Percentiles rank a stretch among this genome's conserved stretches.
Evolutionary conservation across 352 stramenopile genomes (phyloP).

Genomic region (Phytophthora fragariaefolia): DNA sequence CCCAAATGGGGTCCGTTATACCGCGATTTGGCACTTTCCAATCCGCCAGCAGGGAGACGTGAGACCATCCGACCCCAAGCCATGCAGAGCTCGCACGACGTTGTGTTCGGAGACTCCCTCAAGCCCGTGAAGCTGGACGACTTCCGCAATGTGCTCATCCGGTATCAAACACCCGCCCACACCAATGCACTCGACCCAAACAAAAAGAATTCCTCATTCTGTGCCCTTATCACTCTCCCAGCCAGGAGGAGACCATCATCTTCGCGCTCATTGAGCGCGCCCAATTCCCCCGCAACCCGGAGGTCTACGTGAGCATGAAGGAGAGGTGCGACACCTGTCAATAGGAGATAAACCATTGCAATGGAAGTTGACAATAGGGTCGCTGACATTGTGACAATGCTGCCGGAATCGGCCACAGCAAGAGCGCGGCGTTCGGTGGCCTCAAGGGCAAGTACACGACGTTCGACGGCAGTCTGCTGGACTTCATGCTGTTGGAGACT

Average conservation of each 20-base stretch:
- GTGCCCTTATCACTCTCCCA: constrained; percentile 23
- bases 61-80: background rate
- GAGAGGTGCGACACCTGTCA: constrained; percentile 48
- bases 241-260: constrained; percentile 99
- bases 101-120: constrained; percentile 70
- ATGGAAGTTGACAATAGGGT: constrained; percentile 3
- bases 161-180: constrained; percentile 30
- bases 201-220: constrained; percentile 6
- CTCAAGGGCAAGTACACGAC: constrained; percentile 88
- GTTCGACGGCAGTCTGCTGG: constrained; percentile 88
- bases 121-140: constrained; percentile 86
- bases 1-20: background rate
- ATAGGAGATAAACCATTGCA: background rate
- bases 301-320: constrained; percentile 94
- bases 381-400: too few relatives aligned
- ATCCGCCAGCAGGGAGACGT: background rate
- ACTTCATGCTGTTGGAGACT: constrained; percentile 98
- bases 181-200: background rate
- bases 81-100: constrained; percentile 68
- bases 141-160: constrained; percentile 90
- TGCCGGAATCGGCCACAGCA: constrained; percentile 41
- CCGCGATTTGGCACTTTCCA: background rate
- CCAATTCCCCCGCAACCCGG: constrained; percentile 95
- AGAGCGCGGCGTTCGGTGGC: constrained; percentile 73
- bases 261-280: constrained; percentile 99